These are phyloP conservation scores for Eucommia ulmoides DNA, from an alignment of 257 asterid genomes.

Conservation along the genomic window DNA sequence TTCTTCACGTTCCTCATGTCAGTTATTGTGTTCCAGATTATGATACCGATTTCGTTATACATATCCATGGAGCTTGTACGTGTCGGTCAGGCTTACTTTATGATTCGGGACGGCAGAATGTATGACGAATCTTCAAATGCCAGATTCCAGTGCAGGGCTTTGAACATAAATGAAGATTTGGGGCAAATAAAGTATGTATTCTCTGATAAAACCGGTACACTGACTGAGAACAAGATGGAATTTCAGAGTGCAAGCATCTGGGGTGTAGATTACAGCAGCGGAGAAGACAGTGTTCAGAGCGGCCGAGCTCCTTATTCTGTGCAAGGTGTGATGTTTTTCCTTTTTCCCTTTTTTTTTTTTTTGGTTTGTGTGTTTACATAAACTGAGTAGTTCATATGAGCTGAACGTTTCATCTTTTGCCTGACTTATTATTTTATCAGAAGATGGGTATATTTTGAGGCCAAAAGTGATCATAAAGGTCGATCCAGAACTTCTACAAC, in stretches of 20 bases:
- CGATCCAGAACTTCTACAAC: slow-evolving; percentile 51
- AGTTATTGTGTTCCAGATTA: slow-evolving; percentile 84
- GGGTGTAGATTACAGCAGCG: slow-evolving; percentile 51
- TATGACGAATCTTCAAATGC: slow-evolving; percentile 58
- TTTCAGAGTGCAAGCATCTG: slow-evolving; percentile 87
- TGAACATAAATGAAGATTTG: slow-evolving; percentile 95
- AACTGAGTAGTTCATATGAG: background rate
- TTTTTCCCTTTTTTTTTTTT: background rate
- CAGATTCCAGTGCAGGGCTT: slow-evolving; percentile 90
- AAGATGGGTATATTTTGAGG: slow-evolving; percentile 45
- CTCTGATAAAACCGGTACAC: slow-evolving; percentile 95
- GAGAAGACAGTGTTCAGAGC: slow-evolving; percentile 25
- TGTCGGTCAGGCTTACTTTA: slow-evolving; percentile 93
- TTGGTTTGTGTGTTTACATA: background rate
- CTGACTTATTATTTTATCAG: slow-evolving; percentile 31
- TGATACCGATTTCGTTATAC: slow-evolving; percentile 96
- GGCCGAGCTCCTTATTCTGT: slow-evolving; percentile 30
- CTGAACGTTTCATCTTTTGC: slow-evolving; percentile 4
- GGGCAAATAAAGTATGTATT: slow-evolving; percentile 95
- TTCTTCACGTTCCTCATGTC: slow-evolving; percentile 86
- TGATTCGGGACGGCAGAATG: slow-evolving; percentile 71
- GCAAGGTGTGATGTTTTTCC: slow-evolving; percentile 39
- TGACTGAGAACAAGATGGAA: slow-evolving; percentile 99
- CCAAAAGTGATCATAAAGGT: slow-evolving; percentile 75
- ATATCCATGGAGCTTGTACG: slow-evolving; percentile 99